Conservation (phyloP, 2,329 filamentous ascomycete species). For the Pseudodiploospora longispora region DNA sequence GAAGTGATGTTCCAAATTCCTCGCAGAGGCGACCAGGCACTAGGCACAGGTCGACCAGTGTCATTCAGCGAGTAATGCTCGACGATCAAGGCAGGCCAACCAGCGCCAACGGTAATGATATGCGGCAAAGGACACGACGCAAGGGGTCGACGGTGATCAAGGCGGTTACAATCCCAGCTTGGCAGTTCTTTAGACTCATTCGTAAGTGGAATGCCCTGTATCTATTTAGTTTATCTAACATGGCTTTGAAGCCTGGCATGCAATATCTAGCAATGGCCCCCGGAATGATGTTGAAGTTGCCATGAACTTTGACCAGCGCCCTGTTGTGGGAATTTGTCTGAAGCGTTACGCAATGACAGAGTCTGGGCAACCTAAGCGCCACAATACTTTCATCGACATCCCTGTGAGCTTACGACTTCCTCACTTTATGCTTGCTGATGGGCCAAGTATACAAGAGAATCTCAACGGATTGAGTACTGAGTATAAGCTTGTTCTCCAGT, state of each 20-base stretch:
- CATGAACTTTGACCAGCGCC: constrained; percentile 77
- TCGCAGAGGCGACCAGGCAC: constrained; percentile 9
- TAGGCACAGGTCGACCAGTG: constrained; percentile 47
- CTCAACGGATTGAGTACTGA: constrained; percentile 67
- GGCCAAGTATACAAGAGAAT: constrained; percentile 52
- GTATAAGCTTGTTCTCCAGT: constrained; percentile 87
- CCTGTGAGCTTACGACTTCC: constrained; percentile 73
- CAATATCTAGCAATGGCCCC: constrained; percentile 45
- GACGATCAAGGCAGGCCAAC: constrained; percentile 40
- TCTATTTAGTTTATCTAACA: constrained; percentile 22
- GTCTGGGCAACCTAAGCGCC: constrained; percentile 59
- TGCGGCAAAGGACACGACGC: constrained; percentile 35
- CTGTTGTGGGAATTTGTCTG: constrained; percentile 84
- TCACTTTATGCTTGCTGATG: constrained; percentile 76
- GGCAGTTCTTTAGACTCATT: constrained; percentile 93
- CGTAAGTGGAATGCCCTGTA: constrained; percentile 47
- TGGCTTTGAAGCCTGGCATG: constrained; percentile 69
- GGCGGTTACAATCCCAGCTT: constrained; percentile 90
- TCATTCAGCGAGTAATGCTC: constrained; percentile 53
- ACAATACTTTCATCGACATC: constrained; percentile 84
- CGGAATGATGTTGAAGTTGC: constrained; percentile 70
- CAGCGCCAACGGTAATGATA: constrained; percentile 31
- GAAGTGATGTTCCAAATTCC: not conserved
- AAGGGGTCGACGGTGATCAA: constrained; percentile 51
- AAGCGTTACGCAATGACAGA: constrained; percentile 74